Conservation (phyloP, 805 yeast genomes). For the Cyberlindnera xylosilytica region DNA sequence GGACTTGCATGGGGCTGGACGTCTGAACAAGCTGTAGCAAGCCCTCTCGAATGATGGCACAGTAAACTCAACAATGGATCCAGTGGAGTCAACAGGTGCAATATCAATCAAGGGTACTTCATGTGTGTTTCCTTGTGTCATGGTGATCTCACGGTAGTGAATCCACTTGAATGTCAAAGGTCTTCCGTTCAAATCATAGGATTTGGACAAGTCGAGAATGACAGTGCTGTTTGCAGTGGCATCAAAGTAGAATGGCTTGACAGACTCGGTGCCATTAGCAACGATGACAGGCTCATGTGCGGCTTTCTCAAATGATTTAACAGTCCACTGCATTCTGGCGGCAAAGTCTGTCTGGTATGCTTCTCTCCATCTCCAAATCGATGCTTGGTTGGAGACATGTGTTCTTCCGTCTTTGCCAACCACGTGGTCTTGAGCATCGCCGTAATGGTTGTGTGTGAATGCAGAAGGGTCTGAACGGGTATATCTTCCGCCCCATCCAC, state of each 20-base stretch:
- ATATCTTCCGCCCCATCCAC: constrained; percentile 36
- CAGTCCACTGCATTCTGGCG: constrained; percentile 32
- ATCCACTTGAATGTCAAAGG: constrained; percentile 21
- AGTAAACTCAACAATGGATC: constrained; percentile 13
- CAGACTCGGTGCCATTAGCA: constrained; percentile 22
- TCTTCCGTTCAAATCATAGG: constrained; percentile 26
- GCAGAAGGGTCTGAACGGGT: constrained; percentile 22
- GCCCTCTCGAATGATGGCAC: constrained; percentile 14
- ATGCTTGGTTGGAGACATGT: constrained; percentile 26
- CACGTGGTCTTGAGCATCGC: constrained; percentile 26
- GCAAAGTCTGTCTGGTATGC: constrained; percentile 31
- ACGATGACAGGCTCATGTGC: constrained; percentile 23
- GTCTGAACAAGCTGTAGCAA: constrained; percentile 11
- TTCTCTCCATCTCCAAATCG: constrained; percentile 34
- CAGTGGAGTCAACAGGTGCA: constrained; percentile 8
- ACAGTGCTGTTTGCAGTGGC: constrained; percentile 17
- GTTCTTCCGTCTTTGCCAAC: background rate
- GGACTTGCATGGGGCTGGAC: constrained; percentile 5
- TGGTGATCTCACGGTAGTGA: constrained; percentile 24
- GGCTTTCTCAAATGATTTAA: constrained; percentile 27
- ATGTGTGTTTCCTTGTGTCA: constrained; percentile 19
- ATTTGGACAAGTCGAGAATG: constrained; percentile 24
- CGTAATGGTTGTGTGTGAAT: constrained; percentile 19
- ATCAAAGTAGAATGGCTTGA: constrained; percentile 19
- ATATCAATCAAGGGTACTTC: constrained; percentile 22